Evolutionary conservation across 306 rosid species (phyloP), one percentile per base, ranked within the genome.

Genomic region (Quercus cerris): DNA sequence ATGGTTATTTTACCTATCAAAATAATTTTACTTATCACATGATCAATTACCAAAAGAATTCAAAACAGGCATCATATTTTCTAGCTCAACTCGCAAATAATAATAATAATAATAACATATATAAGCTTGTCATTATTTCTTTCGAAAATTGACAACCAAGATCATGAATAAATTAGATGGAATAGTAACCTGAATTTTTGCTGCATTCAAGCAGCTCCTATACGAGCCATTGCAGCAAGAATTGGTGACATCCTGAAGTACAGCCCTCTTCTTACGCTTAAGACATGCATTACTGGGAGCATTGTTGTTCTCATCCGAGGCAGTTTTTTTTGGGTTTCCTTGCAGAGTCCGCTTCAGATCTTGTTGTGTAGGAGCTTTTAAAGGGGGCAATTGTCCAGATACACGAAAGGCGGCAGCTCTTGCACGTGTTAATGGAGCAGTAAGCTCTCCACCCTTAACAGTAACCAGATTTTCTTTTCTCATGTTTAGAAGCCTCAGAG

Each of bases 211-310:
- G 80, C 87, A 86, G 70, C 83, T 88, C 59, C 44, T 56, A n/a
- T 84, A 74, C 25, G 88, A 78, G 56, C 84, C 81, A 79, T 89
- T 88, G 78, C 92, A 80, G 75, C 74, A 55, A 86, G 84, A 52
- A 77, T 95, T 95, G 79, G 91, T 85, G 71, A 90, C 87, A 63
- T 95, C 97, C 77, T 82, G 90, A 88, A 95, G 87, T 75, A 86
- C 91, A 38, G 74, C 86, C 84, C 93, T 91, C 87, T 83, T 89
- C 80, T 91, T 93, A 70, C 66, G 87, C 73, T 76, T 90, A 75
- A 49, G 70, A 78, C 81, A 79, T 44, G 82, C 23, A 79, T 82
- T 81, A 72, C 81, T 89, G 44, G 83, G 78, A 70, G 78, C 72
- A 73, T 75, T 44, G 38, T 22, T 76, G 63, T 82, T 85, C 82